These are phyloP conservation scores for Diatrype stigma DNA, from an alignment of 2,329 filamentous ascomycete genomes.

Conservation along the genomic window DNA sequence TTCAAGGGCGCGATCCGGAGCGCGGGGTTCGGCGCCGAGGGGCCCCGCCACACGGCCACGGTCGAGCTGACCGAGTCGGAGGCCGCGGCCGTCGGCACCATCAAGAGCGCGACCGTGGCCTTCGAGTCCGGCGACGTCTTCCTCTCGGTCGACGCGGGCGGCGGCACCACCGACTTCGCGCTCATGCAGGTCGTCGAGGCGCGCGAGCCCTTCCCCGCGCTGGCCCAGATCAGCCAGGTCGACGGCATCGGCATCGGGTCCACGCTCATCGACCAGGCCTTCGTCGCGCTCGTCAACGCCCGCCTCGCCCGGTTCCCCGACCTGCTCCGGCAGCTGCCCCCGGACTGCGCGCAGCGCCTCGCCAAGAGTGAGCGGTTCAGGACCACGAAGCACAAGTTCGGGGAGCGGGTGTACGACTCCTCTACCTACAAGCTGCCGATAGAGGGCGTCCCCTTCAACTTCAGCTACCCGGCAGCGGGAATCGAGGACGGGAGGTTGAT, in stretches of 20 bases:
- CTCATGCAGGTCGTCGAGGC: constrained; percentile 36
- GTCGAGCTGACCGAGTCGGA: constrained; percentile 46
- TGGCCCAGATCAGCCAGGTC: constrained; percentile 32
- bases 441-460: constrained; percentile 38
- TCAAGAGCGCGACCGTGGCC: constrained; percentile 36
- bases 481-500: constrained; percentile 38
- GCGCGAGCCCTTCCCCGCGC: constrained; percentile 19
- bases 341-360: constrained; percentile 32
- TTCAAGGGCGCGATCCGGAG: constrained; percentile 44
- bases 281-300: constrained; percentile 34
- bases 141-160: constrained; percentile 41
- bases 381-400: constrained; percentile 37
- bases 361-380: constrained; percentile 34
- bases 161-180: constrained; percentile 43
- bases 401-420: constrained; percentile 38
- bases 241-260: constrained; percentile 43
- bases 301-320: constrained; percentile 34
- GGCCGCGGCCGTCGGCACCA: constrained; percentile 42
- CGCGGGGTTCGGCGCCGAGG: constrained; percentile 45
- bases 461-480: constrained; percentile 32
- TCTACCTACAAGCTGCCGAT: constrained; percentile 37
- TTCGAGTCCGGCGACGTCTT: constrained; percentile 37
- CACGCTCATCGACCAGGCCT: constrained; percentile 41
- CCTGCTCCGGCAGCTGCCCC: constrained; percentile 29
- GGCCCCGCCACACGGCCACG: constrained; percentile 32